These are phyloP conservation scores for Pneumocystis canis DNA, from an alignment of 1,139 yeast species.

Conservation along the genomic window DNA sequence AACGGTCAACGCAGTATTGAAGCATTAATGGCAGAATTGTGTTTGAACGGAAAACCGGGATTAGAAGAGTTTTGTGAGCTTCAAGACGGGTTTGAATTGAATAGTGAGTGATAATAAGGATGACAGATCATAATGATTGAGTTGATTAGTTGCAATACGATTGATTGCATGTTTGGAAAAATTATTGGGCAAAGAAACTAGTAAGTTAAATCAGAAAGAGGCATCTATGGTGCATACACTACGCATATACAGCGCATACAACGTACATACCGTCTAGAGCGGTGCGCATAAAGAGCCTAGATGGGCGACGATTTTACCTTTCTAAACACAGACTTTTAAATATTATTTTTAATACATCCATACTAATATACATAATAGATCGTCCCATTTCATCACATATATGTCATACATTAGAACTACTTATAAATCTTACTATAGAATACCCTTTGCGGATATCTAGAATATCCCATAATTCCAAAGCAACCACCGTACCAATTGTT, in stretches of 20 bases:
- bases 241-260: too few species aligned
- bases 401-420: constrained; percentile 5
- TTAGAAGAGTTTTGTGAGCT: background rate
- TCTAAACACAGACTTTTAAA: too few species aligned
- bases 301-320: too few species aligned
- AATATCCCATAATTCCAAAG: constrained; percentile 73
- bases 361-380: background rate
- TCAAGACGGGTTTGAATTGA: background rate
- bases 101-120: background rate
- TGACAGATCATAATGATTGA: background rate
- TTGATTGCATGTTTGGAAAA: background rate
- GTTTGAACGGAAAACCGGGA: background rate
- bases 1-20: background rate
- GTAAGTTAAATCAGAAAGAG: too few species aligned
- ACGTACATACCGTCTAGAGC: too few species aligned
- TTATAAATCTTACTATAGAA: constrained; percentile 28
- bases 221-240: background rate
- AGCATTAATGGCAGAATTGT: background rate
- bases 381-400: background rate
- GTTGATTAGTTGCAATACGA: background rate
- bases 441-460: constrained; percentile 61
- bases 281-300: too few species aligned
- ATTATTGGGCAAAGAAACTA: background rate
- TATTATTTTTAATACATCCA: too few species aligned
- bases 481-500: constrained; percentile 74